These are phyloP conservation scores for Neurospora sp. DNA, from an alignment of 495 filamentous ascomycete genomes.

Conservation along the genomic window DNA sequence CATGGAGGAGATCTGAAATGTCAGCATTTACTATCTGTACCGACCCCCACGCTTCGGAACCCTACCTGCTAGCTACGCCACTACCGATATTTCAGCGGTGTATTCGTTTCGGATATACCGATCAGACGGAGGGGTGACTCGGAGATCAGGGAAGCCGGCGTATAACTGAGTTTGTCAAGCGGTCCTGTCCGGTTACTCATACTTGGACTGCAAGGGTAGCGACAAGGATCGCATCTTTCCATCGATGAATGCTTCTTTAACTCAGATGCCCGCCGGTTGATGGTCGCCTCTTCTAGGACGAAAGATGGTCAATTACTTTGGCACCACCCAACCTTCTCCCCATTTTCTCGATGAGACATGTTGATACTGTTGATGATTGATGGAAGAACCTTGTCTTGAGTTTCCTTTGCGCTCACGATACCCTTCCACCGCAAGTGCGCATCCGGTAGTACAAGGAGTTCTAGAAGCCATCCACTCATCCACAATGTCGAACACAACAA, in stretches of 20 bases:
- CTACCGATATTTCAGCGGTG: background rate
- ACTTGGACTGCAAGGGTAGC: background rate
- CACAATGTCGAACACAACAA: background rate
- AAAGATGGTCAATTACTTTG: background rate
- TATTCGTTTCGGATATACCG: background rate
- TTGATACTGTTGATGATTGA: background rate
- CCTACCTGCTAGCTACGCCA: background rate
- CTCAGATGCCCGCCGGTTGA: background rate
- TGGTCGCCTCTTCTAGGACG: background rate
- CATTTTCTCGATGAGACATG: background rate
- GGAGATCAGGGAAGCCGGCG: background rate
- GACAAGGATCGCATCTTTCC: background rate
- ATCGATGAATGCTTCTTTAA: background rate
- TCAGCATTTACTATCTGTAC: constrained; percentile 6
- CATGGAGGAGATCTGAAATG: constrained; percentile 71
- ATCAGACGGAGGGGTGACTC: background rate
- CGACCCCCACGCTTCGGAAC: background rate
- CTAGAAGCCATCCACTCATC: background rate
- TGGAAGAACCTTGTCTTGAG: background rate
- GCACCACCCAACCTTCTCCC: background rate
- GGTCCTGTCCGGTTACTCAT: background rate
- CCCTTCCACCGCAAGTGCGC: background rate
- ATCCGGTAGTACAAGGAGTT: background rate
- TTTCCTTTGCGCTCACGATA: background rate
- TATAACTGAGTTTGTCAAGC: background rate